Percentiles rank a stretch among this genome's conserved stretches.
phyloP scores from a whole-genome alignment of 768 basidiomycete species.

The Jaapia argillacea region DNA sequence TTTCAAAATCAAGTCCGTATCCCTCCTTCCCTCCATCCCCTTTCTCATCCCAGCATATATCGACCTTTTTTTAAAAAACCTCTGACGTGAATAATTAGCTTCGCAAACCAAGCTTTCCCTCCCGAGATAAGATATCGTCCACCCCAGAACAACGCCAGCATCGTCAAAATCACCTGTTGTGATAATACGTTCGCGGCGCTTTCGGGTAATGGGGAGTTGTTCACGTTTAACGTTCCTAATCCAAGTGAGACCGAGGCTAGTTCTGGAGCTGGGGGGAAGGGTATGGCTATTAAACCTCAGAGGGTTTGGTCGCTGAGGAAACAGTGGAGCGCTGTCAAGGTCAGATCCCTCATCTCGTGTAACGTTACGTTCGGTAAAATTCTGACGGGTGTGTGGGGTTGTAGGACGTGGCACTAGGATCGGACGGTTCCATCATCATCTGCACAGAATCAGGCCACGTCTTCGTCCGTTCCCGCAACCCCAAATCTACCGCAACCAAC shows the following conservation, averaged over 20 bases:
- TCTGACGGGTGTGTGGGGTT: neutral
- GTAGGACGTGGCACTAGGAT: slow-evolving; percentile 80
- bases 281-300: slow-evolving; percentile 60
- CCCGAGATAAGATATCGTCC: slow-evolving; percentile 74
- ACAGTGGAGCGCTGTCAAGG: slow-evolving; percentile 75
- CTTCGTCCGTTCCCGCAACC: slow-evolving; percentile 51
- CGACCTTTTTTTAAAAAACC: no score
- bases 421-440: slow-evolving; percentile 81
- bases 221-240: slow-evolving; percentile 54
- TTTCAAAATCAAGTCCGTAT: slow-evolving; percentile 60
- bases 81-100: slow-evolving; percentile 29
- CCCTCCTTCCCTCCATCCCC: neutral
- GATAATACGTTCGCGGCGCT: slow-evolving; percentile 79
- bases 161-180: slow-evolving; percentile 60
- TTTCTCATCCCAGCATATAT: slow-evolving; percentile 1
- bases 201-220: slow-evolving; percentile 84
- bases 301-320: slow-evolving; percentile 85
- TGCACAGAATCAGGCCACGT: slow-evolving; percentile 95
- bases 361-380: neutral
- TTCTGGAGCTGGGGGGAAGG: slow-evolving; percentile 17
- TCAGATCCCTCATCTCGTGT: no score
- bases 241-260: slow-evolving; percentile 20
- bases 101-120: slow-evolving; percentile 71
- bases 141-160: slow-evolving; percentile 64
- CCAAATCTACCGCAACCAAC: slow-evolving; percentile 13